These are phyloP conservation scores for Neurospora cerealis DNA, from an alignment of 495 filamentous ascomycete species.

Conservation along the genomic window DNA sequence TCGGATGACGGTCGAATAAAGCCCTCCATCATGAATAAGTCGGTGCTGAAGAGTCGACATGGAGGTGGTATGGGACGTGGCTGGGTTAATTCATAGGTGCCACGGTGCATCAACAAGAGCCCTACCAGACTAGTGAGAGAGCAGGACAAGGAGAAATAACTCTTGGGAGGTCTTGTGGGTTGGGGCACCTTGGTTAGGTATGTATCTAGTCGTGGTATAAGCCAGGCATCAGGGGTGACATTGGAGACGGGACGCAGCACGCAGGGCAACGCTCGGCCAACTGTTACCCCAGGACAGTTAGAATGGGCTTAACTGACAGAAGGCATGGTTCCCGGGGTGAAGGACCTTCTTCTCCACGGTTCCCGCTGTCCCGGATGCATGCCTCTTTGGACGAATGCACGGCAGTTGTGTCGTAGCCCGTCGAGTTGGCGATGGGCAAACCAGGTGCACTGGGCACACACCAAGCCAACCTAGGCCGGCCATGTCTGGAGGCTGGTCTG, in stretches of 20 bases:
- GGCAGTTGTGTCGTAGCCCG: constrained; percentile 25
- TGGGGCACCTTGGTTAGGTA: constrained; percentile 1
- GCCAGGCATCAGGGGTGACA: neutral
- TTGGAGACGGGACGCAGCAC: neutral
- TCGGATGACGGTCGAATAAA: constrained; percentile 14
- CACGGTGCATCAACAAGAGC: constrained; percentile 23
- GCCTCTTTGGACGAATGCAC: constrained; percentile 4
- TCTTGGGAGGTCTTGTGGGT: constrained; percentile 15
- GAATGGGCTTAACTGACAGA: neutral
- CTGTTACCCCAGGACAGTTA: neutral
- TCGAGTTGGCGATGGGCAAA: constrained; percentile 12
- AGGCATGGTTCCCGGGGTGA: neutral
- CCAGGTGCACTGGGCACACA: constrained; percentile 13
- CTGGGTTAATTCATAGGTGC: constrained; percentile 11
- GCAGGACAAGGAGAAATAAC: constrained; percentile 14
- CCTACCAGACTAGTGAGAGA: constrained; percentile 18
- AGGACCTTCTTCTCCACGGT: constrained; percentile 13
- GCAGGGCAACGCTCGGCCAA: neutral
- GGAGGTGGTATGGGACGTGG: constrained; percentile 19
- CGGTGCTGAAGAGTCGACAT: constrained; percentile 26
- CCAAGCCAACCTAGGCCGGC: constrained; percentile 8
- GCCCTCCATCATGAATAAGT: constrained; percentile 23
- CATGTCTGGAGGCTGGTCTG: neutral
- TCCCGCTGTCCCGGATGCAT: constrained; percentile 16
- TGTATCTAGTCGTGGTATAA: neutral